These are phyloP conservation scores for Solanum sitiens DNA, from an alignment of 257 asterid species.

Conservation along the genomic window DNA sequence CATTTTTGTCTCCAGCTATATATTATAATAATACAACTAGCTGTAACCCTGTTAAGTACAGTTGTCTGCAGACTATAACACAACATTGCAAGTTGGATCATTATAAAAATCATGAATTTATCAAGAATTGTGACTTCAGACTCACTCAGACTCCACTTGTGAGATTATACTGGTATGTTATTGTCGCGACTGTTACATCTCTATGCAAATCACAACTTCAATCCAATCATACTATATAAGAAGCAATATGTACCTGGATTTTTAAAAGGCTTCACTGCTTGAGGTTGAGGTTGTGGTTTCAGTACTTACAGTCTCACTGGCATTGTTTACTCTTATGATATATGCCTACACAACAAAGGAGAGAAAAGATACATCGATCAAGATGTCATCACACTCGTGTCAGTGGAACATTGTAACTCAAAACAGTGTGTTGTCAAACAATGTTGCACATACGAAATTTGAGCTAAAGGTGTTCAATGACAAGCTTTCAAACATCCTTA, in stretches of 20 bases:
- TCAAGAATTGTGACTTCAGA: not conserved
- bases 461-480: not conserved
- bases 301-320: not conserved
- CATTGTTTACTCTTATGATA: constrained; percentile 26
- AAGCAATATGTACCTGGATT: not conserved
- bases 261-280: not conserved
- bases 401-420: not conserved
- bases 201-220: not conserved
- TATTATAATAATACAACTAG: not conserved
- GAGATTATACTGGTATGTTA: not conserved
- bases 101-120: not conserved
- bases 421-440: not conserved
- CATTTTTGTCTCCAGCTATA: not conserved
- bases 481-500: not conserved
- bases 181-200: not conserved
- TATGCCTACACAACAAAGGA: constrained; percentile 20
- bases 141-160: not conserved
- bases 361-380: not conserved
- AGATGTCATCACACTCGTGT: not conserved
- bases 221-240: not conserved
- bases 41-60: not conserved
- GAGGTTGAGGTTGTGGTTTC: not conserved
- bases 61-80: not conserved
- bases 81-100: not conserved
- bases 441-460: not conserved